Evolutionary conservation across 257 asterid genomes (phyloP).

Genomic region (Gentiana straminea): DNA sequence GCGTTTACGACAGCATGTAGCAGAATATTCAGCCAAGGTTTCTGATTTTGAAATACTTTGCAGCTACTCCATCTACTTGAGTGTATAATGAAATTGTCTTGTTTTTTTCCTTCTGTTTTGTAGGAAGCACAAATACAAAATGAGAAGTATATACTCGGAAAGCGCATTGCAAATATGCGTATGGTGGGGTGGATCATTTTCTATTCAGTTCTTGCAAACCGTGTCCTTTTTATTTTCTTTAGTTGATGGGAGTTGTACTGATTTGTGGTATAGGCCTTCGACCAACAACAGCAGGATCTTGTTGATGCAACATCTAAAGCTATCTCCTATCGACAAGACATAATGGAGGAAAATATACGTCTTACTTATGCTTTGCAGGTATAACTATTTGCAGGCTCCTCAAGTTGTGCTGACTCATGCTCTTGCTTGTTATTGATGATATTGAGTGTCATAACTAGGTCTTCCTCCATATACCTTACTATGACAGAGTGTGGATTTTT

Average conservation of each 20-base stretch:
- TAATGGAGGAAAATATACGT: conserved; percentile 96
- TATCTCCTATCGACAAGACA: conserved; percentile 88
- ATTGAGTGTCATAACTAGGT: background rate
- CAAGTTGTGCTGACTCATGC: background rate
- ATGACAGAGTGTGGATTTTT: background rate
- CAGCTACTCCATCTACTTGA: conserved; percentile 5
- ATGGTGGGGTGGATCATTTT: conserved; percentile 44
- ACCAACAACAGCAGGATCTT: conserved; percentile 98
- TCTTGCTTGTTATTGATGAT: background rate
- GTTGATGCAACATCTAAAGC: conserved; percentile 99
- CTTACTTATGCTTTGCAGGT: conserved; percentile 96
- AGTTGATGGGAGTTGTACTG: conserved; percentile 14
- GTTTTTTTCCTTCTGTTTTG: conserved; percentile 11
- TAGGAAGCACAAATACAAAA: conserved; percentile 81
- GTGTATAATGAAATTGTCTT: conserved; percentile 9
- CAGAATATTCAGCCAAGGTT: conserved; percentile 79
- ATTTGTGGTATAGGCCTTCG: conserved; percentile 60
- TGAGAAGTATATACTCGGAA: conserved; percentile 84
- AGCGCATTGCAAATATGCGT: conserved; percentile 93
- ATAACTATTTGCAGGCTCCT: conserved; percentile 2
- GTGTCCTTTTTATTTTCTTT: conserved; percentile 9
- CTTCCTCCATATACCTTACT: too few species aligned
- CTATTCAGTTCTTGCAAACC: conserved; percentile 8
- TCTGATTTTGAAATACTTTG: conserved; percentile 9
- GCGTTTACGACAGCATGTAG: conserved; percentile 62